A percentile compares a stretch with the other conserved stretches of the same genome.
phyloP scores from a whole-genome alignment of 768 basidiomycete species.

The Cystobasidium ongulense region DNA sequence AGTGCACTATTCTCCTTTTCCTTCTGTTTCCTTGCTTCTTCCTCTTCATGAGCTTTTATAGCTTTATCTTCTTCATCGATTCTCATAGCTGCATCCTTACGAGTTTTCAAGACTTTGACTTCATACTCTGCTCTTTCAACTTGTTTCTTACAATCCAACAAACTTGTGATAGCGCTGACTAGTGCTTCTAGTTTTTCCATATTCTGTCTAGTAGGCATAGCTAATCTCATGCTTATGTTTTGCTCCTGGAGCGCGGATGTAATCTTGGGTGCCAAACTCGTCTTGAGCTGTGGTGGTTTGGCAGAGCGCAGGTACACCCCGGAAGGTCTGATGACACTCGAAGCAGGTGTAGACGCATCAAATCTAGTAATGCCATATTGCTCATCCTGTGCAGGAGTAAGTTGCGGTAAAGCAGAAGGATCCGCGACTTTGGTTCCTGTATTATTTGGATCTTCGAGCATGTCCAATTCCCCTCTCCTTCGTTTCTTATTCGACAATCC shows the following conservation, averaged over 20 bases:
- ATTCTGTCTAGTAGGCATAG: slow-evolving; percentile 89
- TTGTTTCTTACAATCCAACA: slow-evolving; percentile 63
- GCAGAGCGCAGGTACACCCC: slow-evolving; percentile 77
- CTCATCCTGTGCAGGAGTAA: slow-evolving; percentile 39
- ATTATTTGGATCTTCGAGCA: slow-evolving; percentile 18
- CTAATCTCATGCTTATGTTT: slow-evolving; percentile 64
- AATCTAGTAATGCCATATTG: slow-evolving; percentile 42
- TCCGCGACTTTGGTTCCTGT: background rate
- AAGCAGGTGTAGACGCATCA: slow-evolving; percentile 37
- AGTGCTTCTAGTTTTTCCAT: slow-evolving; percentile 64
- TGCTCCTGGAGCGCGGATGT: slow-evolving; percentile 68
- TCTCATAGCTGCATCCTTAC: slow-evolving; percentile 27
- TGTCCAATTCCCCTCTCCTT: slow-evolving; percentile 39
- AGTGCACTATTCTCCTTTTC: background rate
- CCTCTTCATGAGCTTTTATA: slow-evolving; percentile 2
- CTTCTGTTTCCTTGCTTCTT: slow-evolving; percentile 1
- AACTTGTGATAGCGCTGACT: slow-evolving; percentile 10
- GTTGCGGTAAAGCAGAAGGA: slow-evolving; percentile 38
- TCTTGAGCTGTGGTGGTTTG: slow-evolving; percentile 72
- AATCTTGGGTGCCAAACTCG: slow-evolving; percentile 65
- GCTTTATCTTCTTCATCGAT: slow-evolving; percentile 21
- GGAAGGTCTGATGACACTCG: slow-evolving; percentile 31
- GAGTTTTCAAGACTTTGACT: slow-evolving; percentile 57
- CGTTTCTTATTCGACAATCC: slow-evolving; percentile 42
- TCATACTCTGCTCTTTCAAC: slow-evolving; percentile 83